Evolutionary conservation across 2,329 filamentous ascomycete species (phyloP).

Genomic region (Diaporthe vexans): DNA sequence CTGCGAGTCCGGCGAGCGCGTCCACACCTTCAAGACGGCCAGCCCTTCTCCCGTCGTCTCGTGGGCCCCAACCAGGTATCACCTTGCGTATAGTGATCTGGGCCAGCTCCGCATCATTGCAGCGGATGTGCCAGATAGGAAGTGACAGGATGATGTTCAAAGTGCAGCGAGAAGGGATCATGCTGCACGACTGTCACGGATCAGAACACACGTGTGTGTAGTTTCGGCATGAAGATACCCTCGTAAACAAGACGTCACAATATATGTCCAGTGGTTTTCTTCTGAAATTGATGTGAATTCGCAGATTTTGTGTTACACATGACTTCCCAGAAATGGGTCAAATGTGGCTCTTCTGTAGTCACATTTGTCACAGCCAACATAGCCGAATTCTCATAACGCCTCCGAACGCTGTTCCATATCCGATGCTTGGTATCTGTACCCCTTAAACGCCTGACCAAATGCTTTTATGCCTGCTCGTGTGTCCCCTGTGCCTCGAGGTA

Average conservation of each 20-base stretch:
- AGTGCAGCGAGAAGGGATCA: neutral
- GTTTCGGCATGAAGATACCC: slow-evolving; percentile 24
- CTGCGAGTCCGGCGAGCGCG: slow-evolving; percentile 79
- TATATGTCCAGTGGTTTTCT: neutral
- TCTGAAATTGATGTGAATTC: neutral
- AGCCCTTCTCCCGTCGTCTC: slow-evolving; percentile 76
- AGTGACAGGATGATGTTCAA: slow-evolving; percentile 46
- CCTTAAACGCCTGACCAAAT: slow-evolving; percentile 39
- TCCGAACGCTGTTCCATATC: slow-evolving; percentile 26
- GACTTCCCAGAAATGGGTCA: slow-evolving; percentile 22
- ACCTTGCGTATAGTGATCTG: slow-evolving; percentile 79
- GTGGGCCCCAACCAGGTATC: slow-evolving; percentile 83
- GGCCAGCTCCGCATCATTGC: slow-evolving; percentile 79
- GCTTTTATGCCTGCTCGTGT: slow-evolving; percentile 35
- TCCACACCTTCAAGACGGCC: slow-evolving; percentile 79
- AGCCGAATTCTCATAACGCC: slow-evolving; percentile 35
- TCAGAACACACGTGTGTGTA: neutral
- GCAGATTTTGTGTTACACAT: neutral
- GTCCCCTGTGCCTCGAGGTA: neutral
- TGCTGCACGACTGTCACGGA: slow-evolving; percentile 10
- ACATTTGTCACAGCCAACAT: slow-evolving; percentile 17
- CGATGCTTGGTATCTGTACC: slow-evolving; percentile 41
- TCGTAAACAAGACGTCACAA: slow-evolving; percentile 2
- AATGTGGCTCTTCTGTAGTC: neutral
- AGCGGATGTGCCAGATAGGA: slow-evolving; percentile 61